These are phyloP conservation scores for Rubia tinctorum DNA, from an alignment of 305 asterid species.

Conservation along the genomic window DNA sequence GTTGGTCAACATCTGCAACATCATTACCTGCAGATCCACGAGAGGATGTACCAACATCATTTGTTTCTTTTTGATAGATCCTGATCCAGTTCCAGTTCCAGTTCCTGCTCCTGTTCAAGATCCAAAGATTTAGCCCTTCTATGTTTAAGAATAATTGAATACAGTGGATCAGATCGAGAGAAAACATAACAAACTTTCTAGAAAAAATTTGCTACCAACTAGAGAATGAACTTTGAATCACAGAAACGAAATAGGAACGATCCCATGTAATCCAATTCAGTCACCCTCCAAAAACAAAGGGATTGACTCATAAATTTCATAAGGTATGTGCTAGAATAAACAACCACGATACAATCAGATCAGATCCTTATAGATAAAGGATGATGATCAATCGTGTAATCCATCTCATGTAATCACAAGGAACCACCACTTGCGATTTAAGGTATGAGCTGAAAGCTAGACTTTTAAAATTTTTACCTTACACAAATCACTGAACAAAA, in stretches of 20 bases:
- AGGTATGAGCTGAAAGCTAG: background rate
- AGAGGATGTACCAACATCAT: conserved; percentile 44
- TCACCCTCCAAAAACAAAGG: background rate
- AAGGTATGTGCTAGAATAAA: background rate
- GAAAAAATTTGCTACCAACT: background rate
- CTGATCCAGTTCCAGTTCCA: conserved; percentile 25
- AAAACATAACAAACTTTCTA: background rate
- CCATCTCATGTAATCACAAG: background rate
- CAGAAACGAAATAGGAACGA: background rate
- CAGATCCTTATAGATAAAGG: background rate
- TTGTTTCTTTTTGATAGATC: conserved; percentile 21
- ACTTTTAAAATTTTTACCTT: background rate
- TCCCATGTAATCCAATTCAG: background rate
- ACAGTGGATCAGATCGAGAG: background rate
- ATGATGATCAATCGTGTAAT: background rate
- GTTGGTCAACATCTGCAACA: conserved; percentile 42
- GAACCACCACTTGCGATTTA: background rate
- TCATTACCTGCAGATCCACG: conserved; percentile 46
- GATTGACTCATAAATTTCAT: background rate
- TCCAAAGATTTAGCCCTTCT: conserved; percentile 22
- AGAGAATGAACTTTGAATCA: background rate
- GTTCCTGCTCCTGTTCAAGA: conserved; percentile 5
- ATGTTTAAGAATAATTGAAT: background rate
- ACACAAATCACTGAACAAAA: background rate
- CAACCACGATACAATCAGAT: background rate